These are phyloP conservation scores for Scheffersomyces lignosus DNA, from an alignment of 805 yeast species.

Conservation along the genomic window DNA sequence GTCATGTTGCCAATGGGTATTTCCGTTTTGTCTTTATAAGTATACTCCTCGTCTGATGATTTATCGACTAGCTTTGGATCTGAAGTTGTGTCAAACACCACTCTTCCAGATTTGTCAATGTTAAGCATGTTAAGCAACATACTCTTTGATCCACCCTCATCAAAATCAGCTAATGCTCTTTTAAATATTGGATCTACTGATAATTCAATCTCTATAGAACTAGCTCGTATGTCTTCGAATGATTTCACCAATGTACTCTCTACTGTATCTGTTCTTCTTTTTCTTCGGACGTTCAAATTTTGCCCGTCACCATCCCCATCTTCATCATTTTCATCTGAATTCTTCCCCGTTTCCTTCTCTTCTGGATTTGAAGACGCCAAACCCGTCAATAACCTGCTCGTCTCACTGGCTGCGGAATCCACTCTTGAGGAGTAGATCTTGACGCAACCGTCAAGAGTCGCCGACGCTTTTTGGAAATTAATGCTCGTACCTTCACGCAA, in stretches of 20 bases:
- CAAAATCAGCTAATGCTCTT: slow-evolving; percentile 28
- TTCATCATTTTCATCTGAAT: slow-evolving; percentile 23
- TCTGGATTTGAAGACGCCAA: slow-evolving; percentile 52
- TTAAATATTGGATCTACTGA: slow-evolving; percentile 30
- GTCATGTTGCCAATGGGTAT: slow-evolving; percentile 4
- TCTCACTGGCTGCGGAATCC: slow-evolving; percentile 88
- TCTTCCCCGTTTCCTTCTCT: slow-evolving; percentile 17
- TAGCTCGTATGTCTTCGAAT: slow-evolving; percentile 5
- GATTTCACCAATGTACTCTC: slow-evolving; percentile 3
- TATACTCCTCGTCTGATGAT: not conserved
- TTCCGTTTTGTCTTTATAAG: slow-evolving; percentile 1
- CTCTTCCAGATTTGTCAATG: slow-evolving; percentile 24
- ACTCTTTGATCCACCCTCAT: slow-evolving; percentile 33
- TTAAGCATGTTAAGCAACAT: slow-evolving; percentile 25
- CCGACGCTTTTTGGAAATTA: slow-evolving; percentile 87
- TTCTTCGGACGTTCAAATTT: not conserved
- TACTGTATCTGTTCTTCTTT: not conserved
- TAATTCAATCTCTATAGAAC: slow-evolving; percentile 20
- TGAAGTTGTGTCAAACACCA: slow-evolving; percentile 12
- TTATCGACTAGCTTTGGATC: not conserved
- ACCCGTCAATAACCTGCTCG: slow-evolving; percentile 81
- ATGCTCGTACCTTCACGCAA: slow-evolving; percentile 38
- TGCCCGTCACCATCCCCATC: slow-evolving; percentile 18
- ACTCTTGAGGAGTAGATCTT: slow-evolving; percentile 89
- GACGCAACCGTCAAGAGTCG: slow-evolving; percentile 92